Conservation (phyloP, 1,139 yeast genomes). For the Pichia sp. region DNA sequence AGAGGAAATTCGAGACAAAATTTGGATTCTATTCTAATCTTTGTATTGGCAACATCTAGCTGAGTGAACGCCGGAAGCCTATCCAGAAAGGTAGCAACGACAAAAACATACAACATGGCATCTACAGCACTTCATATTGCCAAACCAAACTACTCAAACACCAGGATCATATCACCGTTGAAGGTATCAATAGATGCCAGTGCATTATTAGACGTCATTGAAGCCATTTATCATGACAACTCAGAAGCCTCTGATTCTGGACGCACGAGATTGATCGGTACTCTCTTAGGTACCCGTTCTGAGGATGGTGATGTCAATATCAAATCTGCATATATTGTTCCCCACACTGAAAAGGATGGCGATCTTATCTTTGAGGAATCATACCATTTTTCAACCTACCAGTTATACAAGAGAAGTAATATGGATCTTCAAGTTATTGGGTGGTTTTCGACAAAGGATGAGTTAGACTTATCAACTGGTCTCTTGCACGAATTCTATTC, state of each 20-base stretch:
- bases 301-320: conserved; percentile 82
- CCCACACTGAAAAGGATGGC: conserved; percentile 76
- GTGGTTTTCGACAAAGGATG: conserved; percentile 75
- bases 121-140: conserved; percentile 49
- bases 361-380: conserved; percentile 70
- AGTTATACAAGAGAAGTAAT: conserved; percentile 71
- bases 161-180: conserved; percentile 35
- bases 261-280: conserved; percentile 69
- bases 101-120: conserved; percentile 17
- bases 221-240: conserved; percentile 47
- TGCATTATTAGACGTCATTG: conserved; percentile 69
- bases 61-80: no score
- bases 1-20: not conserved
- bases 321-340: conserved; percentile 76
- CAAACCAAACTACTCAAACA: conserved; percentile 55
- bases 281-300: conserved; percentile 74
- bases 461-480: conserved; percentile 72
- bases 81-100: not conserved
- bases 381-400: conserved; percentile 66
- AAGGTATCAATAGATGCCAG: conserved; percentile 58
- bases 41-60: no score
- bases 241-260: conserved; percentile 29
- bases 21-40: no score
- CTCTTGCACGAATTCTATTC: conserved; percentile 80
- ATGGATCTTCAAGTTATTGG: conserved; percentile 81